A percentile compares a stretch with the other conserved stretches of the same genome.
phyloP scores from a whole-genome alignment of 805 yeast species.

The Cyberlindnera misumaiensis region DNA sequence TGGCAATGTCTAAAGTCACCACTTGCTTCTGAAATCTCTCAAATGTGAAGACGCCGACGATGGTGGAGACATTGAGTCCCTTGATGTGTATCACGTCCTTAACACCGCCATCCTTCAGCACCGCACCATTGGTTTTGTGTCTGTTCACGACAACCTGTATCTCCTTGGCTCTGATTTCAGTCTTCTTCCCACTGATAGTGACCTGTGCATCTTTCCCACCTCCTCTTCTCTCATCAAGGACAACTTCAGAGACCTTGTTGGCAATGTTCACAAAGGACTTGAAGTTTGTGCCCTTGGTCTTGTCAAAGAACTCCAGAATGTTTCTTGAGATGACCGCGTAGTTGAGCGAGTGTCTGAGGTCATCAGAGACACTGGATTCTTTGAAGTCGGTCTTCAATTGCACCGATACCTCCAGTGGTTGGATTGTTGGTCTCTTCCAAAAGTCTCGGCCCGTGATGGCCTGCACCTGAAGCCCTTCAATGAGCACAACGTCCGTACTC shows the following conservation, averaged over 20 bases:
- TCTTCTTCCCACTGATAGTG: constrained; percentile 40
- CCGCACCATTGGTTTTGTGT: constrained; percentile 15
- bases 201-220: constrained; percentile 41
- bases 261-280: constrained; percentile 35
- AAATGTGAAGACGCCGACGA: constrained; percentile 91
- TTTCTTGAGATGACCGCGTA: constrained; percentile 78
- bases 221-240: constrained; percentile 37
- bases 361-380: constrained; percentile 74
- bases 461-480: constrained; percentile 44
- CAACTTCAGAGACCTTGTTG: constrained; percentile 36
- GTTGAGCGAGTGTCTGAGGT: constrained; percentile 74
- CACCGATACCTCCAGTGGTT: constrained; percentile 57
- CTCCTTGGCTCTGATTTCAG: constrained; percentile 51
- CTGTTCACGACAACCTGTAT: constrained; percentile 37
- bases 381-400: constrained; percentile 59
- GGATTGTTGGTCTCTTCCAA: constrained; percentile 63
- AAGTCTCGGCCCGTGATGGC: constrained; percentile 69
- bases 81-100: constrained; percentile 32
- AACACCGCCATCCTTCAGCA: constrained; percentile 5
- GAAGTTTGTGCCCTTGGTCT: constrained; percentile 31
- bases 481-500: constrained; percentile 17
- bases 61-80: constrained; percentile 53
- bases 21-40: constrained; percentile 80
- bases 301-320: constrained; percentile 45
- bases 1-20: constrained; percentile 47